phyloP scores from a whole-genome alignment of 2,329 filamentous ascomycete species.

The Claviceps maximensis region DNA sequence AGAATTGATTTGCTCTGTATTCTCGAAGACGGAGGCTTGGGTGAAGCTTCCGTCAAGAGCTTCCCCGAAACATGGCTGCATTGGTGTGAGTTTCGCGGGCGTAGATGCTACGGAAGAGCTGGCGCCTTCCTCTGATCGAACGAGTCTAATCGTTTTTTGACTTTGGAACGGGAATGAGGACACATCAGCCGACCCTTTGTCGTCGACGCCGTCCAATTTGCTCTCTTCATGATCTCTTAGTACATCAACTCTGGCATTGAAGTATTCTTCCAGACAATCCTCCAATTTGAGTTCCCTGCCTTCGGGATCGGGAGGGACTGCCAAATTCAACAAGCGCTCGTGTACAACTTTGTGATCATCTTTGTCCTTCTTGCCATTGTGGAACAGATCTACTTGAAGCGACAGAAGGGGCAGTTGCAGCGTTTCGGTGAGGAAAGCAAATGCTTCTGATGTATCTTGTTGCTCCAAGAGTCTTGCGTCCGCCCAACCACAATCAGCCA shows the following conservation, averaged over 20 bases:
- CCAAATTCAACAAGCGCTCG: slow-evolving; percentile 79
- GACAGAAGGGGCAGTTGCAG: slow-evolving; percentile 79
- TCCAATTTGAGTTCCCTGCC: slow-evolving; percentile 66
- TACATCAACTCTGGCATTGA: slow-evolving; percentile 88
- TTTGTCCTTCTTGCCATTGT: slow-evolving; percentile 70
- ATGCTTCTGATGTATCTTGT: slow-evolving; percentile 92
- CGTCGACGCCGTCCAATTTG: slow-evolving; percentile 25
- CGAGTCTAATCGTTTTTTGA: slow-evolving; percentile 20
- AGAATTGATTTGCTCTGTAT: neutral
- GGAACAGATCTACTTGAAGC: slow-evolving; percentile 87
- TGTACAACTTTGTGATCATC: slow-evolving; percentile 94
- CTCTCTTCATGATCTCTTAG: slow-evolving; percentile 54
- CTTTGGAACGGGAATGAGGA: slow-evolving; percentile 13
- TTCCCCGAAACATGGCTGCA: slow-evolving; percentile 3
- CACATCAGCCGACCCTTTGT: slow-evolving; percentile 12
- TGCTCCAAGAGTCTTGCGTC: slow-evolving; percentile 67
- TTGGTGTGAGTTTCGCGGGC: slow-evolving; percentile 17
- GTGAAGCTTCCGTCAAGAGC: neutral
- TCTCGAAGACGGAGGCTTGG: neutral
- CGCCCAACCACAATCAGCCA: slow-evolving; percentile 79
- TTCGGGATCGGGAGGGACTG: slow-evolving; percentile 65
- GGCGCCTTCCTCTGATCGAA: slow-evolving; percentile 20
- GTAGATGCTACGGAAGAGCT: slow-evolving; percentile 22
- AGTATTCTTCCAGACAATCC: slow-evolving; percentile 85
- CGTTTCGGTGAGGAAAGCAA: slow-evolving; percentile 85